Evolutionary conservation across 768 basidiomycete genomes (phyloP), one percentile per base, ranked within the genome.

Genomic region (Naganishia friedmannii): DNA sequence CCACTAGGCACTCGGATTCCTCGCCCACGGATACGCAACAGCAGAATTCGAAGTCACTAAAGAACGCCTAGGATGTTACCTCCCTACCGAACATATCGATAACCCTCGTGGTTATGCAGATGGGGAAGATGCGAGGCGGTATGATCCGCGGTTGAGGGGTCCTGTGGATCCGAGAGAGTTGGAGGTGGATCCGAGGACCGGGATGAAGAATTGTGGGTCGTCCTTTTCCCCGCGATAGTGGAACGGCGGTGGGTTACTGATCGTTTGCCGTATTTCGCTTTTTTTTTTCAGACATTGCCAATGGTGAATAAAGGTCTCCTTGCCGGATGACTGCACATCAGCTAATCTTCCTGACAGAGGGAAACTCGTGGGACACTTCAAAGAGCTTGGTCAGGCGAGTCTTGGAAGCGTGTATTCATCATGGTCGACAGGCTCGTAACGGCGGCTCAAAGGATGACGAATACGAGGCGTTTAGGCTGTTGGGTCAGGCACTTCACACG

Each of bases 51-150:
- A 93, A 80, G 90, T 95, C 68, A 95, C 92, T 12, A 82, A 86
- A 23, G 90, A 92, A 69, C 86, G 92, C 19, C 85, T 95, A 2
- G 92, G 90, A 1, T 87, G 87, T 53, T 95, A 95, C 78, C 87
- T 84, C 32, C 91, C 92, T 0, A 86, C 87, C 12, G 73, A 93
- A 79, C 92, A 95, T 78, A 93, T 93, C 76, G 92, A 95, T 77
- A 95, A 95, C 75, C 92, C 92, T 1, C 91, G 90, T 79, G 92
- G 91, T 15, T 94, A 93, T 74, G 91, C 89, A 0, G 80, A 86
- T 84, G 77, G 88, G 85, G 88, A 91, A 79, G 92, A 97, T 79
- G 86, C 93, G 0, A 84, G 91, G 51, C 84, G 85, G 75, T 92
- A 89, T 75, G 86, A 95, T 75, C 86, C 88, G 0, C 83, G 85